Evolutionary conservation across 2,329 filamentous ascomycete species (phyloP), one percentile per base, ranked within the genome.

Genomic region (Aureobasidium sp.): DNA sequence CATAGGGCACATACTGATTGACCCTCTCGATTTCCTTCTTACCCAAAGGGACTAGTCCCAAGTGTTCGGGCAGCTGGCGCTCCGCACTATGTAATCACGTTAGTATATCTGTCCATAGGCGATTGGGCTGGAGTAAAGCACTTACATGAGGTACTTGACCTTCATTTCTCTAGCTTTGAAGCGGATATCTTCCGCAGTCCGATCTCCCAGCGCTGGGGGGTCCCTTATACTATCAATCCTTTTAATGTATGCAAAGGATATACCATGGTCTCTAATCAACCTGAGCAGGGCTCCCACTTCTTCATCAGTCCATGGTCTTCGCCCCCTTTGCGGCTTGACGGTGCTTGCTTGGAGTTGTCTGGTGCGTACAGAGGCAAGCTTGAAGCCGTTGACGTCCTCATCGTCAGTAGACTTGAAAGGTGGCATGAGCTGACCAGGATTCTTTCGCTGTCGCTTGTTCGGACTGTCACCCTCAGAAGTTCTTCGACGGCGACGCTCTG

Each of bases 131-230:
- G 42, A 11, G 11, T 29, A 22, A 19, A 24, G 19, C 59, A 74
- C 75, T 70, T 68, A 79, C 77, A 75, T 76, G 3, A 79, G 59
- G 57, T 68, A 76, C 8, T 71, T 71, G 44, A 76, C 71, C 67
- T 81, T 82, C 62, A 85, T 70, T 63, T 82, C 83, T 56, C 82
- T 75, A 4, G 81, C 82, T 63, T 73, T 73, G 68, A 73, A 73
- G 12, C 72, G 62, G 14, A 74, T 64, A 52, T 82, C 79, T 2
- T 82, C 80, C 63, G 85, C 80, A 6, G 70, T 74, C 2, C 83
- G 75, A 1, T 66, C 64, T 4, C 60, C 61, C 19, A 60, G 57
- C 24, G 29, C 11, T 15, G 24, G 14, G 2, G 7, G 31, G 1
- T 5, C 60, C 66, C 14, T 70, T 68, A 24, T 71, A 67, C 70